Percentiles rank a stretch among this genome's conserved stretches.
phyloP scores from a whole-genome alignment of 2,329 filamentous ascomycete genomes.

The Aspergillus fructus region DNA sequence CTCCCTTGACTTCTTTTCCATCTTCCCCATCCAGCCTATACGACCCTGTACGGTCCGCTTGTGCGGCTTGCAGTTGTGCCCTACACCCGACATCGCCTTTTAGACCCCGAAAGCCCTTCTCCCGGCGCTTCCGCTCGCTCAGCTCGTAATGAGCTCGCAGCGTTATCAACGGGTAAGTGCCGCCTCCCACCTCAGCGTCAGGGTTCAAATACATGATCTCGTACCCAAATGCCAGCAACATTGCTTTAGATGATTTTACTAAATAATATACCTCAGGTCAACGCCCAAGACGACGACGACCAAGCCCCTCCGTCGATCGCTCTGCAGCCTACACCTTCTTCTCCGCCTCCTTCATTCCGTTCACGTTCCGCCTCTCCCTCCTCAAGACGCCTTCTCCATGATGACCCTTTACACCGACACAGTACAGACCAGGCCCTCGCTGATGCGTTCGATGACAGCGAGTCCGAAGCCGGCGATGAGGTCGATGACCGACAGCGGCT shows the following conservation, averaged over 20 bases:
- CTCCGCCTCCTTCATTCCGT: slow-evolving; percentile 74
- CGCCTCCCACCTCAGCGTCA: slow-evolving; percentile 16
- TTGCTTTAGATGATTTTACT: not conserved
- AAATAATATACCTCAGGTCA: slow-evolving; percentile 35
- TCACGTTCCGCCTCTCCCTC: slow-evolving; percentile 73
- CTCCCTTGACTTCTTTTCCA: slow-evolving; percentile 20
- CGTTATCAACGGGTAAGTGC: slow-evolving; percentile 48
- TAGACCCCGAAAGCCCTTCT: slow-evolving; percentile 20
- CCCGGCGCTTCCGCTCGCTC: slow-evolving; percentile 27
- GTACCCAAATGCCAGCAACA: not conserved
- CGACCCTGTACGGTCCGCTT: slow-evolving; percentile 17
- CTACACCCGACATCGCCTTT: slow-evolving; percentile 4
- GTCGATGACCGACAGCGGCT: slow-evolving; percentile 81
- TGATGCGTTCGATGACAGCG: slow-evolving; percentile 84
- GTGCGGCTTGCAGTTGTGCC: not conserved
- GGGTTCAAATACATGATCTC: not conserved
- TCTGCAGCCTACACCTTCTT: slow-evolving; percentile 36
- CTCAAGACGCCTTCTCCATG: slow-evolving; percentile 51
- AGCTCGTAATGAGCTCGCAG: slow-evolving; percentile 50
- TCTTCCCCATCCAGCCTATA: slow-evolving; percentile 19
- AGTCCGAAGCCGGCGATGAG: slow-evolving; percentile 67
- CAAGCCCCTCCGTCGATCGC: slow-evolving; percentile 30
- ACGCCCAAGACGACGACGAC: slow-evolving; percentile 46
- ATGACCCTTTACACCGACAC: slow-evolving; percentile 48
- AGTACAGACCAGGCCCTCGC: slow-evolving; percentile 78